phyloP scores from a whole-genome alignment of 2,329 filamentous ascomycete genomes.

The Aphanoascus verrucosus region DNA sequence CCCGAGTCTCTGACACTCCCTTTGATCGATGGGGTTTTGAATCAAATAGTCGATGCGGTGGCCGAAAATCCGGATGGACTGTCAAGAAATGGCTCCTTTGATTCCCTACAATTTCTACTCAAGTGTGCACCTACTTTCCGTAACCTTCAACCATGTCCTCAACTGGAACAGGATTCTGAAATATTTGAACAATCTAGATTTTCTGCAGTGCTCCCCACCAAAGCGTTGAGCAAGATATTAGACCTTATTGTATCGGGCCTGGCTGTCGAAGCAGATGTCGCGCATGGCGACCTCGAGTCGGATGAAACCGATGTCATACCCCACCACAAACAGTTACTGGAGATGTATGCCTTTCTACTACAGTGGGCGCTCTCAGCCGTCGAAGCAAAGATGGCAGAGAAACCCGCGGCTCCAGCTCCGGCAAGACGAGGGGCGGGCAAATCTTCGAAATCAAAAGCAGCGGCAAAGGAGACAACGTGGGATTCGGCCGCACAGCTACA shows the following conservation, averaged over 20 bases:
- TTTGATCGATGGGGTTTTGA: slow-evolving; percentile 73
- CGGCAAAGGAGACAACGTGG: slow-evolving; percentile 66
- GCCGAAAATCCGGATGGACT: slow-evolving; percentile 87
- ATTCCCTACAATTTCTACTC: slow-evolving; percentile 88
- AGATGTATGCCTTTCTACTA: slow-evolving; percentile 86
- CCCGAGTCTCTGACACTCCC: slow-evolving; percentile 69
- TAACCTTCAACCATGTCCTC: slow-evolving; percentile 16
- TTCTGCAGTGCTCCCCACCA: slow-evolving; percentile 64
- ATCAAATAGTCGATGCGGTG: slow-evolving; percentile 84
- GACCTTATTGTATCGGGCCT: slow-evolving; percentile 80
- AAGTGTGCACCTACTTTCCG: slow-evolving; percentile 62
- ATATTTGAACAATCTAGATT: slow-evolving; percentile 61
- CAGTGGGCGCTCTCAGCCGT: slow-evolving; percentile 95
- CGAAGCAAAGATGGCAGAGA: slow-evolving; percentile 86
- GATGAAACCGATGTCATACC: slow-evolving; percentile 81
- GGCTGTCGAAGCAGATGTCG: slow-evolving; percentile 71
- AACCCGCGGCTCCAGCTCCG: slow-evolving; percentile 61
- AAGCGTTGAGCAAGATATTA: slow-evolving; percentile 82
- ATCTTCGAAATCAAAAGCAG: slow-evolving; percentile 57
- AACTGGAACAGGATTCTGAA: slow-evolving; percentile 49
- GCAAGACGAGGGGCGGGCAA: slow-evolving; percentile 64
- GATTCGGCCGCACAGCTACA: slow-evolving; percentile 83
- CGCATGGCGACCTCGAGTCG: slow-evolving; percentile 75
- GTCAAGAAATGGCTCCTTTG: slow-evolving; percentile 65
- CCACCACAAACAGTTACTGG: slow-evolving; percentile 82